A percentile compares a stretch with the other conserved stretches of the same genome.
These are phyloP conservation scores for Onygenales sp. DNA, from an alignment of 2,329 filamentous ascomycete species.

Conservation along the genomic window DNA sequence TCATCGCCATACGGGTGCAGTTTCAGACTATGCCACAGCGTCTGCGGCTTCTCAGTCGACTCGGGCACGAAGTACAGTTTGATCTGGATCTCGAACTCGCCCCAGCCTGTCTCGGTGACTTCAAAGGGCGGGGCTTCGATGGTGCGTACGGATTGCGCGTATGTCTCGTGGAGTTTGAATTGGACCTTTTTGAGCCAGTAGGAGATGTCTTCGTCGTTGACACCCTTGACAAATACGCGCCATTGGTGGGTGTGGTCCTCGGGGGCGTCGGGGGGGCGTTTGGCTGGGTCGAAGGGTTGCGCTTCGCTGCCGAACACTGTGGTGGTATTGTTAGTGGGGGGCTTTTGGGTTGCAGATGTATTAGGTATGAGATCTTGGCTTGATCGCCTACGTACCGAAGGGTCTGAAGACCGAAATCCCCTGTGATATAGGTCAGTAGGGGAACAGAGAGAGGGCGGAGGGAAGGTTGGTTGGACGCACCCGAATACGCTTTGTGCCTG, in stretches of 20 bases:
- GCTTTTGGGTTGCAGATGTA: slow-evolving; percentile 38
- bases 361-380: slow-evolving; percentile 21
- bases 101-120: slow-evolving; percentile 90
- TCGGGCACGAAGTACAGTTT: slow-evolving; percentile 88
- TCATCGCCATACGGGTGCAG: slow-evolving; percentile 79
- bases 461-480: slow-evolving; percentile 19
- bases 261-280: slow-evolving; percentile 66
- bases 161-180: slow-evolving; percentile 97
- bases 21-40: slow-evolving; percentile 85
- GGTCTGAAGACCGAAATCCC: slow-evolving; percentile 39
- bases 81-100: slow-evolving; percentile 93
- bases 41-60: slow-evolving; percentile 85
- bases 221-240: slow-evolving; percentile 85
- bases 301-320: slow-evolving; percentile 74
- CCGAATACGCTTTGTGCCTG: slow-evolving; percentile 46
- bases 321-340: slow-evolving; percentile 43
- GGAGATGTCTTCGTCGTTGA: slow-evolving; percentile 82
- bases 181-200: slow-evolving; percentile 96
- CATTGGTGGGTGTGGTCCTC: slow-evolving; percentile 94
- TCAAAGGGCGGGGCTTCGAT: slow-evolving; percentile 74
- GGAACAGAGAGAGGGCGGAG: not conserved
- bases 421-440: slow-evolving; percentile 20
- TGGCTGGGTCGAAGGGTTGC: slow-evolving; percentile 63
- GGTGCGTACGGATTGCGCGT: slow-evolving; percentile 80
- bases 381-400: slow-evolving; percentile 27